A percentile compares a stretch with the other conserved stretches of the same genome.
These are phyloP conservation scores for Lactarius psammicola DNA, from an alignment of 768 basidiomycete species.

Conservation along the genomic window DNA sequence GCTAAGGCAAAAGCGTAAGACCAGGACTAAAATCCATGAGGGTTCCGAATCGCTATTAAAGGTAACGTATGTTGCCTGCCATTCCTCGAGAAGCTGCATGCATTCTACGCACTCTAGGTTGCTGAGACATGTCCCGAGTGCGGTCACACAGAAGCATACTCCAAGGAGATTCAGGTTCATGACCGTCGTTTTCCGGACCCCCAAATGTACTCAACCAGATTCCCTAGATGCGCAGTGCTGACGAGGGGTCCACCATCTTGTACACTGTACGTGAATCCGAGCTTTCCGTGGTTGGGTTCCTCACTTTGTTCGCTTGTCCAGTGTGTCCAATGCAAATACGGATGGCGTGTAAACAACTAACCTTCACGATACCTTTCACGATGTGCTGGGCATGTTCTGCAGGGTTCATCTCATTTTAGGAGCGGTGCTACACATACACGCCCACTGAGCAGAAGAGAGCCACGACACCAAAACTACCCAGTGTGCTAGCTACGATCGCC, in stretches of 20 bases:
- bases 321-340: conserved; percentile 75
- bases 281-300: conserved; percentile 15
- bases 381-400: neutral
- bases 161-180: conserved; percentile 83
- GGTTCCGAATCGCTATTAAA: conserved; percentile 61
- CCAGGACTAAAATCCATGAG: conserved; percentile 78
- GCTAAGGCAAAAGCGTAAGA: conserved; percentile 83
- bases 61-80: conserved; percentile 43
- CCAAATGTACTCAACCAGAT: neutral
- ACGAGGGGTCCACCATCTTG: conserved; percentile 92
- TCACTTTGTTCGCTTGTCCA: conserved; percentile 35
- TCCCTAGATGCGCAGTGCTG: conserved; percentile 78
- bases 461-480: conserved; percentile 87
- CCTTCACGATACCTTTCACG: neutral
- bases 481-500: conserved; percentile 67
- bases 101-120: conserved; percentile 49
- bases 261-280: conserved; percentile 69
- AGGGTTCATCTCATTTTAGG: neutral
- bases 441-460: conserved; percentile 85
- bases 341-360: conserved; percentile 82
- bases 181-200: neutral
- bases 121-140: conserved; percentile 89
- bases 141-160: conserved; percentile 80
- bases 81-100: neutral
- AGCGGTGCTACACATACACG: conserved; percentile 65